These are phyloP conservation scores for Fusarium zealandicum DNA, from an alignment of 2,329 filamentous ascomycete species.

Conservation along the genomic window DNA sequence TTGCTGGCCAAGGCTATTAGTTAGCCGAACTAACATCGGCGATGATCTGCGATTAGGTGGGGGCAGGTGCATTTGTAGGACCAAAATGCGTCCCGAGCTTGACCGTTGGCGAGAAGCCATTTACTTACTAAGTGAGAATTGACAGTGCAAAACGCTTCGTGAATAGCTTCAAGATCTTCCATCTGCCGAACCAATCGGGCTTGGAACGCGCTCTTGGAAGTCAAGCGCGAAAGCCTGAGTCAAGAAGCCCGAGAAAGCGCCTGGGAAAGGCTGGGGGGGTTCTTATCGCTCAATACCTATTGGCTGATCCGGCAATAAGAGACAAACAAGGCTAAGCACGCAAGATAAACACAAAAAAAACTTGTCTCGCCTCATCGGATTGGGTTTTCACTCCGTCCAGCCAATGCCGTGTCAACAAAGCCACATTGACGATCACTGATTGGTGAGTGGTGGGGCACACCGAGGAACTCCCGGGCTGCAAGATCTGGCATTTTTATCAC, in stretches of 20 bases:
- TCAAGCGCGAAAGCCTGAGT: constrained; percentile 1
- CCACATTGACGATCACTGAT: constrained; percentile 37
- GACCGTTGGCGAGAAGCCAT: not conserved
- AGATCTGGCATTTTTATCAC: constrained; percentile 20
- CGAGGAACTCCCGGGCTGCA: constrained; percentile 36
- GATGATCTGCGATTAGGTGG: constrained; percentile 35
- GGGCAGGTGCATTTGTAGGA: constrained; percentile 14
- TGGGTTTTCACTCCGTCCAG: not conserved
- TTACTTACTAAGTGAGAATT: not conserved
- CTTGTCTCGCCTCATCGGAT: constrained; percentile 8
- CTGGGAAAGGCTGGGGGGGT: constrained; percentile 8
- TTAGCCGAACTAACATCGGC: constrained; percentile 22
- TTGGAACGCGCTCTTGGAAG: not conserved
- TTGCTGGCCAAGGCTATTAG: not conserved
- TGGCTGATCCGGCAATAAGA: constrained; percentile 25
- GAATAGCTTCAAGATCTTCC: not conserved
- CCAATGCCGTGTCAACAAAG: constrained; percentile 29
- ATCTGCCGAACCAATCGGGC: not conserved
- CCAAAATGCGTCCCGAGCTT: not conserved
- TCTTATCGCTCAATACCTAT: constrained; percentile 27
- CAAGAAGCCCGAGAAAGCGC: constrained; percentile 2
- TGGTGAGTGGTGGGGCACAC: constrained; percentile 38
- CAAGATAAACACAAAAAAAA: constrained; percentile 17
- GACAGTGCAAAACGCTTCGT: not conserved
- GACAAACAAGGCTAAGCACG: constrained; percentile 6